Evolutionary conservation across 495 filamentous ascomycete species (phyloP), one percentile per base, ranked within the genome.

Genomic region (Thermothielavioides terrestris): DNA sequence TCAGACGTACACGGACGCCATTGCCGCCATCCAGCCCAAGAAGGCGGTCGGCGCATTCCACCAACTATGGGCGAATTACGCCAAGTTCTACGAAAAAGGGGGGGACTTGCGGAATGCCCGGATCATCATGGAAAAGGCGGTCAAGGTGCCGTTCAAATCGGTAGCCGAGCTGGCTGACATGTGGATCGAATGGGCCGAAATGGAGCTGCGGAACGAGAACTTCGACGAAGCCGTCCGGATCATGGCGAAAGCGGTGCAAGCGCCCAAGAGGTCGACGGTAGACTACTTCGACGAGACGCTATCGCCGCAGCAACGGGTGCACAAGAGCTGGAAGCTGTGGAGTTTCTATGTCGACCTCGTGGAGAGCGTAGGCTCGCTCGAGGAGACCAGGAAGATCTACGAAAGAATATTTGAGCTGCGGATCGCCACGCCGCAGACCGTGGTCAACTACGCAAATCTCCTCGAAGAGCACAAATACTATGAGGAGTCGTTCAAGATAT

Each of bases 301-400:
- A 7, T 87, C 88, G 5, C 91, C 94, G 9, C 94, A 97, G 64
- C 92, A 97, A 67, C 79, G 94, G 49, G 85, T 99, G 7, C 94
- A 99, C 69, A 99, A 97, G 76, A 94, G 88, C 63, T 99, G 94
- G 94, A 99, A 97, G 66, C 69, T 99, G 12, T 99, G 92, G 92
- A 92, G 87, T 73, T 99, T 97, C 76, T 99, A 99, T 59, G 90
- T 99, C 32, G 92, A 99, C 67, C 78, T 99, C 0, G 91, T 99
- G 10, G 92, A 99, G 64, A 92, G 88, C 68, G 89, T 95, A 15
- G 81, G 84, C 50, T 88, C 86, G 0, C 69, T 97, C 3, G 91
- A 96, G 9, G 91, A 97, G 68, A 97, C 92, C 10, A 84, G 81
- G 62, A 89, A 86, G 63, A 80, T 97, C 14, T 99, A 99, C 67